Evolutionary conservation across 192 early-diverging fungal genomes (phyloP).

Genomic region (Coemansia sp.): DNA sequence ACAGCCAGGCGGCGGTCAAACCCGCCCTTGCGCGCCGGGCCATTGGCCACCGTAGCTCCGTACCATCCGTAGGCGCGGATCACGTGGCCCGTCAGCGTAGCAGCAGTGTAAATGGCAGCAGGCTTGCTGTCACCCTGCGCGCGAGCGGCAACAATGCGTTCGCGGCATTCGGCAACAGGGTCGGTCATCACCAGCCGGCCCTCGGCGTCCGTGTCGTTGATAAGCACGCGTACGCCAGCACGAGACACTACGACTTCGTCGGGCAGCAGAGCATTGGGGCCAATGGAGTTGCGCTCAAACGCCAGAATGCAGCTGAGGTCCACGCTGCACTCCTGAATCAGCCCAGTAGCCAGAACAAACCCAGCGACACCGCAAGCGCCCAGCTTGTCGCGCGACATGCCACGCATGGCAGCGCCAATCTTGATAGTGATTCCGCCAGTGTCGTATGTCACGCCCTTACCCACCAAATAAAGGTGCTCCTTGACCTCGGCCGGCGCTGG

Average conservation of each 20-base stretch:
- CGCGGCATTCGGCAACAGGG: constrained; percentile 74
- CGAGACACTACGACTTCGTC: constrained; percentile 84
- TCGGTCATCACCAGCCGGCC: constrained; percentile 91
- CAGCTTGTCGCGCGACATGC: constrained; percentile 91
- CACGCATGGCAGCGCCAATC: constrained; percentile 79
- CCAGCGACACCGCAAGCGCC: constrained; percentile 85
- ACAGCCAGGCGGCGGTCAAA: constrained; percentile 66
- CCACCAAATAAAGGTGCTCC: constrained; percentile 81
- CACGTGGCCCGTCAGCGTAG: constrained; percentile 87
- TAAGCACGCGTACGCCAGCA: constrained; percentile 75
- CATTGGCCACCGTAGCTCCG: constrained; percentile 77
- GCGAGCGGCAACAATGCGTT: constrained; percentile 68
- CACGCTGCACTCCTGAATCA: constrained; percentile 67
- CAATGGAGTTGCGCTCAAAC: constrained; percentile 84
- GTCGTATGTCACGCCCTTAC: constrained; percentile 92
- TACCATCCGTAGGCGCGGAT: constrained; percentile 79
- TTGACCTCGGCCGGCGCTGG: constrained; percentile 71
- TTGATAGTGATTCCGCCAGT: constrained; percentile 91
- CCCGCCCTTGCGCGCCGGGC: constrained; percentile 66
- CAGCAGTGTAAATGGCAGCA: constrained; percentile 76
- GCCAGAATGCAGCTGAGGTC: constrained; percentile 75
- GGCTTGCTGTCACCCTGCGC: constrained; percentile 51
- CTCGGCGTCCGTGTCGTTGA: constrained; percentile 91
- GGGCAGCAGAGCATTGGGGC: constrained; percentile 78
- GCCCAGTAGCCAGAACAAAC: constrained; percentile 73